These are phyloP conservation scores for Fraxinus xanthoxyloides DNA, from an alignment of 305 asterid genomes.

Conservation along the genomic window DNA sequence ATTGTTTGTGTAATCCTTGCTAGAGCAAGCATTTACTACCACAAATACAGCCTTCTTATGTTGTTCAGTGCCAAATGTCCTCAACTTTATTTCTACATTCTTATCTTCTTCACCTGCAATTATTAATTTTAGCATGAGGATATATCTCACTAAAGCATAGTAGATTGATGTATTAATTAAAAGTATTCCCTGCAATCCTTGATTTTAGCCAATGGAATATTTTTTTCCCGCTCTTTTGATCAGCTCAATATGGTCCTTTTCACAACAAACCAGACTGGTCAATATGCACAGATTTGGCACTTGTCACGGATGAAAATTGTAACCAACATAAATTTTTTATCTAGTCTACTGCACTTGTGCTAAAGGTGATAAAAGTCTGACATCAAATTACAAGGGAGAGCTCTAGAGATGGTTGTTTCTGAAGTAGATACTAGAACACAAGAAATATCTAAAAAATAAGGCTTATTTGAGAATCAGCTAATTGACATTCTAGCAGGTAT, in stretches of 20 bases:
- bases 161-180: neutral
- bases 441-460: neutral
- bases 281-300: neutral
- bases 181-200: slow-evolving; percentile 66
- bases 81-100: slow-evolving; percentile 66
- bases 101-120: slow-evolving; percentile 80
- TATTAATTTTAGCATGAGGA: neutral
- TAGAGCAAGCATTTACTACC: slow-evolving; percentile 85
- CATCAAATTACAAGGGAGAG: neutral
- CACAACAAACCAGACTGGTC: neutral
- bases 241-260: neutral
- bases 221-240: neutral
- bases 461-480: neutral
- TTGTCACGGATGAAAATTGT: neutral
- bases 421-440: neutral
- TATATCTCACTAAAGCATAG: slow-evolving; percentile 12
- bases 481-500: neutral
- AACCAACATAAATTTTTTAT: neutral
- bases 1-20: slow-evolving; percentile 72
- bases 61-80: slow-evolving; percentile 54
- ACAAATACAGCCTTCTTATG: slow-evolving; percentile 54
- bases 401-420: neutral
- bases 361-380: neutral
- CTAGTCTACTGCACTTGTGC: neutral
- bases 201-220: neutral